Evolutionary conservation across 495 filamentous ascomycete species (phyloP).

Genomic region (Aspergillus incahuasiensis): DNA sequence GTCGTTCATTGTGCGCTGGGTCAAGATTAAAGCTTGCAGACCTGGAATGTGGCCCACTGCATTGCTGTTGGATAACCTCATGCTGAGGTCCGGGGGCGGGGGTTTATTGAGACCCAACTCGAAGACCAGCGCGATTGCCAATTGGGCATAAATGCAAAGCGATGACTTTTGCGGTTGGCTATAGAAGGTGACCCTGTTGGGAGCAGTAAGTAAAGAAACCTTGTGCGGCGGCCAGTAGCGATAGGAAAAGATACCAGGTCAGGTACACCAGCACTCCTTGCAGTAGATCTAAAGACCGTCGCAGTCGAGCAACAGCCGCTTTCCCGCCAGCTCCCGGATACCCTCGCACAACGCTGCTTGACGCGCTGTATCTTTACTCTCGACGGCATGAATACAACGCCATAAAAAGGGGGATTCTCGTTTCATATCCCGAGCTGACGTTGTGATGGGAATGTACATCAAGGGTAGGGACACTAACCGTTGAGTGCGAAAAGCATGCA

Average conservation of each 20-base stretch:
- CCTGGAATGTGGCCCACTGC: background rate
- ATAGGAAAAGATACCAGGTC: constrained; percentile 1
- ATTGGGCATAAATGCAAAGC: constrained; percentile 5
- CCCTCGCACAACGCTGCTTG: background rate
- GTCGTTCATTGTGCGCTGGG: constrained; percentile 9
- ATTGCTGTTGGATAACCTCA: background rate
- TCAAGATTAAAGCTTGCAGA: constrained; percentile 1
- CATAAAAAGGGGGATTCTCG: constrained; percentile 8
- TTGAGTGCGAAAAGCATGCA: background rate
- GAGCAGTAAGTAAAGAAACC: background rate
- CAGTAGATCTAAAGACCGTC: constrained; percentile 5
- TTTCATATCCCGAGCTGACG: background rate
- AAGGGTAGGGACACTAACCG: constrained; percentile 1
- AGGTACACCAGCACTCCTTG: constrained; percentile 12
- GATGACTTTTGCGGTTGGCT: constrained; percentile 7
- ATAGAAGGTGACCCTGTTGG: constrained; percentile 3
- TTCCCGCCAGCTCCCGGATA: background rate
- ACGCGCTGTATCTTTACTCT: background rate
- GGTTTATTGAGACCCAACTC: constrained; percentile 9
- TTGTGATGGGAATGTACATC: constrained; percentile 4
- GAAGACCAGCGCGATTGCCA: constrained; percentile 9
- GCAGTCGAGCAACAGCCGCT: constrained; percentile 6
- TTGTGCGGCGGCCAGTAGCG: too few species aligned
- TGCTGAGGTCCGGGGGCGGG: background rate
- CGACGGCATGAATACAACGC: constrained; percentile 2